These are phyloP conservation scores for Diutina sp. DNA, from an alignment of 1,139 yeast species.

Conservation along the genomic window DNA sequence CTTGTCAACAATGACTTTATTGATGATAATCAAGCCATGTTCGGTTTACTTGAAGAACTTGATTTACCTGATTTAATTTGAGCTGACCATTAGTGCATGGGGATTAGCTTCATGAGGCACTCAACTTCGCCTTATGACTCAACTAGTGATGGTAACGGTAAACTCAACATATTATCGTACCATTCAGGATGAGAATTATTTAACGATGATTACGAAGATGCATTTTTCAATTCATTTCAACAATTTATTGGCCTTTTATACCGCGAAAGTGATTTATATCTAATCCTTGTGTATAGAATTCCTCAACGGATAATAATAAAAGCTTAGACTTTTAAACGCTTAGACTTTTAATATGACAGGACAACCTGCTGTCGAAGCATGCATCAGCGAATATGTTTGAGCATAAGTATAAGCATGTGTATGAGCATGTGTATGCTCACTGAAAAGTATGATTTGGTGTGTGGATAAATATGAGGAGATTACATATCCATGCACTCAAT, in stretches of 20 bases:
- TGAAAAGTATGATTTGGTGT: too few species aligned
- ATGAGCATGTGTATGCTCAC: too few species aligned
- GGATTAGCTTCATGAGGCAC: conserved; percentile 1
- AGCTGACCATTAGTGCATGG: not conserved
- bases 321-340: not conserved
- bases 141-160: not conserved
- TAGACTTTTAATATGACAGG: not conserved
- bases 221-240: conserved; percentile 2
- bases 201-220: conserved; percentile 1
- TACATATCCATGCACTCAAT: too few species aligned
- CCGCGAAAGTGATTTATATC: not conserved
- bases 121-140: not conserved
- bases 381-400: too few species aligned
- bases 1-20: conserved; percentile 83
- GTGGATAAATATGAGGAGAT: too few species aligned
- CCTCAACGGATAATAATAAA: conserved; percentile 2
- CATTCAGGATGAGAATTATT: not conserved
- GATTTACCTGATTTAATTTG: not conserved
- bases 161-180: not conserved
- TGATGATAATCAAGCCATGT: conserved; percentile 35
- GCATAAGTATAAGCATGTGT: too few species aligned
- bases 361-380: too few species aligned
- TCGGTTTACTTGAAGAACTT: conserved; percentile 12
- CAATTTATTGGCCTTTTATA: conserved; percentile 1
- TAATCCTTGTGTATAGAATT: conserved; percentile 2